These are phyloP conservation scores for Pulveroboletus ravenelii DNA, from an alignment of 768 basidiomycete genomes.

Conservation along the genomic window DNA sequence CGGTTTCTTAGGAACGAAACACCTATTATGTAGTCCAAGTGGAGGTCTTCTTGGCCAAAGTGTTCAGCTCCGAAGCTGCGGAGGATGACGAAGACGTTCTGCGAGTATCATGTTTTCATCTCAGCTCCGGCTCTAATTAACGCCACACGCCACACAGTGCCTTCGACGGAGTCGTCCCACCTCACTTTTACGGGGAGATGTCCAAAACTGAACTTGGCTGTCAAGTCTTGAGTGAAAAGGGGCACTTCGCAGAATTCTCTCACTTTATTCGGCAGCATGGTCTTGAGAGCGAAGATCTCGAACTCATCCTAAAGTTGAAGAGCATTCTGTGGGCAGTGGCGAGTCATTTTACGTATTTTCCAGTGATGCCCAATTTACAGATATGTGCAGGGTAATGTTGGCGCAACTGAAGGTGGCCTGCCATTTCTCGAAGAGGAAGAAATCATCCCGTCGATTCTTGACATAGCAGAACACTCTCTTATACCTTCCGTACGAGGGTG, in stretches of 20 bases:
- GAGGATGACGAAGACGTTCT: slow-evolving; percentile 67
- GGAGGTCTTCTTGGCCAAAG: slow-evolving; percentile 84
- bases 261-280: slow-evolving; percentile 86
- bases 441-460: slow-evolving; percentile 82
- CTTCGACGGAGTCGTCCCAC: slow-evolving; percentile 84
- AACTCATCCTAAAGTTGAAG: slow-evolving; percentile 85
- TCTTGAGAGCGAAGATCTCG: slow-evolving; percentile 76
- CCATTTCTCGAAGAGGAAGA: slow-evolving; percentile 95
- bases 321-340: slow-evolving; percentile 97
- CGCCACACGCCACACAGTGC: slow-evolving; percentile 36
- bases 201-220: slow-evolving; percentile 95
- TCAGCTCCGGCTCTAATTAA: not conserved
- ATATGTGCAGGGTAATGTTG: slow-evolving; percentile 78
- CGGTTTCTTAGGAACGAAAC: slow-evolving; percentile 74
- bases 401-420: slow-evolving; percentile 85
- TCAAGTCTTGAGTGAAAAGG: slow-evolving; percentile 83
- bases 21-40: slow-evolving; percentile 90
- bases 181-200: slow-evolving; percentile 98
- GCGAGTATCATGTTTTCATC: slow-evolving; percentile 31
- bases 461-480: slow-evolving; percentile 85
- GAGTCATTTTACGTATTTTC: slow-evolving; percentile 30
- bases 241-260: slow-evolving; percentile 87
- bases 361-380: not conserved
- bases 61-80: slow-evolving; percentile 51
- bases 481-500: slow-evolving; percentile 93